These are phyloP conservation scores for Mikania micrantha DNA, from an alignment of 129 eudicot genomes.

Conservation along the genomic window DNA sequence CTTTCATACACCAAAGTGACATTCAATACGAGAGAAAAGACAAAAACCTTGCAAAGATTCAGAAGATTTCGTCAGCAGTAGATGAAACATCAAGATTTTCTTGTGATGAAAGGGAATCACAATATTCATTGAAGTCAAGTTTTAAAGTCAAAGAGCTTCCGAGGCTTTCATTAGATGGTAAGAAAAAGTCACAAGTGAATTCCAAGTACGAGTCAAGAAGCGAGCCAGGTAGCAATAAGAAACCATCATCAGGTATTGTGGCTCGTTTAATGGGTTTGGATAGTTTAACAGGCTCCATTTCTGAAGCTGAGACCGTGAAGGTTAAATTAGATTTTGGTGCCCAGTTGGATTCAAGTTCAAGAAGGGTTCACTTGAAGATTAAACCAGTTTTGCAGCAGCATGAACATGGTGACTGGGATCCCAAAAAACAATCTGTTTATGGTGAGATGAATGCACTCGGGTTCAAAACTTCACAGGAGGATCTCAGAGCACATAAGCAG, in stretches of 20 bases:
- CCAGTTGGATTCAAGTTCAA: conserved; percentile 22
- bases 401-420: conserved; percentile 15
- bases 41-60: conserved; percentile 28
- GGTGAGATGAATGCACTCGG: conserved; percentile 63
- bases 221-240: conserved; percentile 61
- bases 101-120: conserved; percentile 79
- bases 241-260: conserved; percentile 57
- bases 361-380: not conserved
- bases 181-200: conserved; percentile 34
- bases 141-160: conserved; percentile 64
- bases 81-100: conserved; percentile 48
- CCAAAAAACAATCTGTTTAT: conserved; percentile 47
- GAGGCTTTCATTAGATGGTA: conserved; percentile 78
- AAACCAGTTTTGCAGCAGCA: conserved; percentile 5
- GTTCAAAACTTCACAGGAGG: conserved; percentile 74
- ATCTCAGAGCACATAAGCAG: conserved; percentile 89
- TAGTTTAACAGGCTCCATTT: conserved; percentile 33
- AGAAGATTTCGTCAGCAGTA: conserved; percentile 15
- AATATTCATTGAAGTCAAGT: conserved; percentile 33
- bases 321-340: conserved; percentile 8
- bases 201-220: conserved; percentile 31
- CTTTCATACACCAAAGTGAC: conserved; percentile 26
- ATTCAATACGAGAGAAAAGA: conserved; percentile 38
- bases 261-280: conserved; percentile 93
- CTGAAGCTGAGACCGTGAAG: conserved; percentile 27